These are phyloP conservation scores for Kernera saxatilis DNA, from an alignment of 345 rosid genomes.

Conservation along the genomic window DNA sequence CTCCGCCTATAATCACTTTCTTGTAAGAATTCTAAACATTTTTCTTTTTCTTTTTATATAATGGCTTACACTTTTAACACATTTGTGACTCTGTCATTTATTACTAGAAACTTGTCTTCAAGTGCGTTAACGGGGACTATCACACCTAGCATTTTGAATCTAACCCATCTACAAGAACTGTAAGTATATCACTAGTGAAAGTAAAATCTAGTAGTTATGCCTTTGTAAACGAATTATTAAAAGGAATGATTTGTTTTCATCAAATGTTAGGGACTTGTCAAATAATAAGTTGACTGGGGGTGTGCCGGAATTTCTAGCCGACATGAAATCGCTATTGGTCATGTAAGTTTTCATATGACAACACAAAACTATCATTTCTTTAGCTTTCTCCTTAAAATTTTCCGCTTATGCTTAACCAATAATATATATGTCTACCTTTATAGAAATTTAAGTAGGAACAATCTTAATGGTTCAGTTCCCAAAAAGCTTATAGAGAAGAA, in stretches of 20 bases:
- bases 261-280: conserved; percentile 42
- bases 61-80: neutral
- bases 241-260: too few relatives aligned
- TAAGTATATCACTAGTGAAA: conserved; percentile 17
- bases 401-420: too few relatives aligned
- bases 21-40: conserved; percentile 1
- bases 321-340: conserved; percentile 30
- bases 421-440: neutral
- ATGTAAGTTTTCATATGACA: conserved; percentile 35
- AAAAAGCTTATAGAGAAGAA: conserved; percentile 19
- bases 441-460: conserved; percentile 38
- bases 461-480: conserved; percentile 36
- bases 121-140: conserved; percentile 33
- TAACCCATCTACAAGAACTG: conserved; percentile 31
- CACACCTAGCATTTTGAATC: conserved; percentile 14
- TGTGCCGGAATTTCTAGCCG: conserved; percentile 40
- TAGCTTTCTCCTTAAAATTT: too few relatives aligned
- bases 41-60: neutral
- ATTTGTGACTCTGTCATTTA: neutral
- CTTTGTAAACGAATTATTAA: too few relatives aligned
- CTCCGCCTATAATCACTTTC: conserved; percentile 9
- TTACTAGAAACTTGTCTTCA: conserved; percentile 29
- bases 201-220: too few relatives aligned
- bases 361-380: neutral
- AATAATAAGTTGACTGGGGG: conserved; percentile 35